Evolutionary conservation across 345 rosid species (phyloP).

Genomic region (Salix caprea): DNA sequence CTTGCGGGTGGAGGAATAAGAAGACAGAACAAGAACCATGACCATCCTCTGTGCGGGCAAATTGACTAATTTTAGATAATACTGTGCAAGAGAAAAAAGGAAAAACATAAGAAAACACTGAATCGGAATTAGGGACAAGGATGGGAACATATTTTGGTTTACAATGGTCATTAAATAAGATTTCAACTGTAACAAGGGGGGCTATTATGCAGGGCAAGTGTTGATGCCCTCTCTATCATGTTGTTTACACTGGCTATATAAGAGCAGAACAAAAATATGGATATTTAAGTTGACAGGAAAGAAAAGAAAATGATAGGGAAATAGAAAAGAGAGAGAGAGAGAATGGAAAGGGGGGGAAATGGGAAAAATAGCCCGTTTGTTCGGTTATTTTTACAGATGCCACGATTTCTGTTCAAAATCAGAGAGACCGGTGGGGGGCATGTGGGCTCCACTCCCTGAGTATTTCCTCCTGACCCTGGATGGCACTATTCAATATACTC

Average conservation of each 20-base stretch:
- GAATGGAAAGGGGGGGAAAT: neutral
- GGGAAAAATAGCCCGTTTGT: neutral
- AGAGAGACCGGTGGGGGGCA: constrained; percentile 8
- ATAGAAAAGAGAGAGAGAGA: neutral
- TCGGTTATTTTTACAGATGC: constrained; percentile 24
- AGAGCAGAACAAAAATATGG: neutral
- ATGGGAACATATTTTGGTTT: constrained; percentile 14
- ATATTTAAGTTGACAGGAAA: neutral
- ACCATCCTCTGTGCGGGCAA: neutral
- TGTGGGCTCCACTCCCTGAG: constrained; percentile 3
- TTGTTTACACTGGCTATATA: constrained; percentile 12
- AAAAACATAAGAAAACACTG: too few relatives aligned
- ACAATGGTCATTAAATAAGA: constrained; percentile 24
- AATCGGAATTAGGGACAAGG: neutral
- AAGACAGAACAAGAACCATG: neutral
- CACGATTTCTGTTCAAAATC: constrained; percentile 25
- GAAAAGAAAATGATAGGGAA: constrained; percentile 12
- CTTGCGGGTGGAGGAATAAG: neutral
- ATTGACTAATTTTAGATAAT: neutral
- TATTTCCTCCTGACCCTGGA: constrained; percentile 19
- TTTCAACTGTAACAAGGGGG: constrained; percentile 22
- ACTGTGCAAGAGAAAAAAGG: too few relatives aligned
- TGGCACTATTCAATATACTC: constrained; percentile 30
- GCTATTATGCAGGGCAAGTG: constrained; percentile 30
- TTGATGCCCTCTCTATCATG: constrained; percentile 31